Evolutionary conservation across 331 rosid genomes (phyloP).

Genomic region (Malus hybrid): DNA sequence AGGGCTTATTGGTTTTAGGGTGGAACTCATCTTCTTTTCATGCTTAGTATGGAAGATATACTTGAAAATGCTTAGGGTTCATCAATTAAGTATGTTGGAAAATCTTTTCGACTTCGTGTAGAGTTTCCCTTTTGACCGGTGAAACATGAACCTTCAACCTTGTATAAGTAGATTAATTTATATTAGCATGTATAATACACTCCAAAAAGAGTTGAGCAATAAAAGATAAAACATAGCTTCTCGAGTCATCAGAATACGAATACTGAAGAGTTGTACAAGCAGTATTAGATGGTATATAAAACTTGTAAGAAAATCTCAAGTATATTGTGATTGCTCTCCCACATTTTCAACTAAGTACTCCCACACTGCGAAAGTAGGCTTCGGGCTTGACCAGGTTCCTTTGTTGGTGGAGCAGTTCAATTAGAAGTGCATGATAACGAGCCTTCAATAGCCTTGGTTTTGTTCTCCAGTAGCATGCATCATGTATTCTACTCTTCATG

Average conservation of each 20-base stretch:
- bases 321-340: not conserved
- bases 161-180: not conserved
- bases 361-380: not conserved
- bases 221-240: not conserved
- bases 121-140: not conserved
- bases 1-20: not conserved
- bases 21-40: not conserved
- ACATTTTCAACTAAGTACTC: not conserved
- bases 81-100: not conserved
- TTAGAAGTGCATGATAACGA: not conserved
- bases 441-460: not conserved
- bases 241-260: not conserved
- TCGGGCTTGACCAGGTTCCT: not conserved
- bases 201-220: too few relatives aligned
- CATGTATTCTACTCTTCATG: not conserved
- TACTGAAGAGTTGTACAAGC: not conserved
- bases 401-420: not conserved
- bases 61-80: not conserved
- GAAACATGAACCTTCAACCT: not conserved
- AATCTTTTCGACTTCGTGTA: not conserved
- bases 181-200: not conserved
- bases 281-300: not conserved
- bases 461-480: not conserved
- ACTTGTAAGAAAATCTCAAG: not conserved
- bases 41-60: not conserved